Evolutionary conservation across 169 alveolate species (phyloP).

Genomic region (Eimeria acervulina): DNA sequence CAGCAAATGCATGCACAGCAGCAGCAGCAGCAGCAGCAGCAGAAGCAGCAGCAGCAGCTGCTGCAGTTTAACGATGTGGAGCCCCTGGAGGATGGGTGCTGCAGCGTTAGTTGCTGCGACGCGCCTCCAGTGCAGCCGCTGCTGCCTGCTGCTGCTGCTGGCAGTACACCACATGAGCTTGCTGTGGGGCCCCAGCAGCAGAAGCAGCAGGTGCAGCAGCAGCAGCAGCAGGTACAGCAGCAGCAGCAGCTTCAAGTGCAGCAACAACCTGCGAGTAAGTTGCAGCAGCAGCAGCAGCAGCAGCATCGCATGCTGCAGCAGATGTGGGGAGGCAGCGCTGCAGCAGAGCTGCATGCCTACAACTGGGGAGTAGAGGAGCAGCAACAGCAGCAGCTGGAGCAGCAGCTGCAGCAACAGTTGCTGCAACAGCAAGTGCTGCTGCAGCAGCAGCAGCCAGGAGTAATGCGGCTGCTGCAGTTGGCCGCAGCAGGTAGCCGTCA

Average conservation of each 20-base stretch:
- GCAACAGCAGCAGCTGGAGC: background rate
- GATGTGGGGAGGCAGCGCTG: background rate
- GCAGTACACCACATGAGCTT: background rate
- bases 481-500: constrained; percentile 54
- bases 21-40: too few relatives aligned
- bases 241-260: background rate
- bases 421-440: background rate
- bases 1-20: too few relatives aligned
- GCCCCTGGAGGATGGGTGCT: background rate
- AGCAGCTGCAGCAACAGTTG: background rate
- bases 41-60: background rate
- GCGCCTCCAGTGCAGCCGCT: background rate
- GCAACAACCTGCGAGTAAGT: too few relatives aligned
- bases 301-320: too few relatives aligned
- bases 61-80: background rate
- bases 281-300: too few relatives aligned
- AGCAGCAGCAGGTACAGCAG: constrained; percentile 38
- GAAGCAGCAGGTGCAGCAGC: background rate
- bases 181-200: constrained; percentile 8
- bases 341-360: too few relatives aligned
- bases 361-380: background rate
- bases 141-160: constrained; percentile 6
- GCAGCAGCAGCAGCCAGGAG: constrained; percentile 60
- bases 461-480: constrained; percentile 45
- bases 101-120: background rate